Conservation (phyloP, 306 rosid species). For the Cucumis hystrix region DNA sequence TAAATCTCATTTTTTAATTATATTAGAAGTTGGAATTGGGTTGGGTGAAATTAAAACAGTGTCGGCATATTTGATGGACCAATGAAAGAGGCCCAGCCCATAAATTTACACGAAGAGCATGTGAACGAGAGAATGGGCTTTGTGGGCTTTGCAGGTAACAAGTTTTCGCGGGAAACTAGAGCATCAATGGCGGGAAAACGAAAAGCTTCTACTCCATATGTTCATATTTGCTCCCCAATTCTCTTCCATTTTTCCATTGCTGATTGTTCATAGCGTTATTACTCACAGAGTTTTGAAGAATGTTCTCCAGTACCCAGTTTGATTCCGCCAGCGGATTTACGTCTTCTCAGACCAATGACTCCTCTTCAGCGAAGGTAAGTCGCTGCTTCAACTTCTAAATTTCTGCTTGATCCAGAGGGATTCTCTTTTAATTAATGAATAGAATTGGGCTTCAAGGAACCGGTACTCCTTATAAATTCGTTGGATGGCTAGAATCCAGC, state of each 20-base stretch:
- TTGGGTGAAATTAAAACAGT: too few species aligned
- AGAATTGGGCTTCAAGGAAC: too few species aligned
- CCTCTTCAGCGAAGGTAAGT: slow-evolving; percentile 44
- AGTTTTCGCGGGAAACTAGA: slow-evolving; percentile 25
- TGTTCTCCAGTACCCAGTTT: slow-evolving; percentile 70
- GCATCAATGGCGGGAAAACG: slow-evolving; percentile 37
- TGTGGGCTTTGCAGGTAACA: background rate
- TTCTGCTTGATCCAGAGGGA: slow-evolving; percentile 5
- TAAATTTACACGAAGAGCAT: background rate
- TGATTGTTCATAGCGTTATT: background rate
- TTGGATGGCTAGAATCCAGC: background rate
- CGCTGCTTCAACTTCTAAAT: slow-evolving; percentile 2
- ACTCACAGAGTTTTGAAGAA: slow-evolving; percentile 29
- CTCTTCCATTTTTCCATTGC: background rate
- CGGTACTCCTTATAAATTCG: background rate
- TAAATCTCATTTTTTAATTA: too few species aligned
- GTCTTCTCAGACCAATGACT: slow-evolving; percentile 48
- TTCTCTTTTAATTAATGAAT: background rate
- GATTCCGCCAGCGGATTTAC: slow-evolving; percentile 59
- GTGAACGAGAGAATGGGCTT: background rate
- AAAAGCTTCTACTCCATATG: background rate
- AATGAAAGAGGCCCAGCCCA: background rate
- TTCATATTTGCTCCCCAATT: background rate
- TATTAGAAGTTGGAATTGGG: too few species aligned
- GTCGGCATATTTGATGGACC: too few species aligned